Conservation (phyloP, 2,329 filamentous ascomycete species). For the Cercospora zeina region DNA sequence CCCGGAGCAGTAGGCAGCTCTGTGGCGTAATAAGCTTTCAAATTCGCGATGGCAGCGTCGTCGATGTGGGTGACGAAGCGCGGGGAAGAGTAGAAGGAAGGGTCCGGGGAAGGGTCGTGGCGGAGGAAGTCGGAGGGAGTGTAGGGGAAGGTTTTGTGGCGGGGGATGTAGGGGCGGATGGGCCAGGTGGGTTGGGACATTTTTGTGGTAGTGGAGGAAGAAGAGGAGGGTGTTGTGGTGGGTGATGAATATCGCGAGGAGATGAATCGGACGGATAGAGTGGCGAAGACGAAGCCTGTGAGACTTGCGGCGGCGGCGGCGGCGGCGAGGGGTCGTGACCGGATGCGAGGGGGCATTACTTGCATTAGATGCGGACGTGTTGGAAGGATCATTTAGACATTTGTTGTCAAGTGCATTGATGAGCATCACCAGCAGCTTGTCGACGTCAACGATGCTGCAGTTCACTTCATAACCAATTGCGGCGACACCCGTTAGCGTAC, state of each 20-base stretch:
- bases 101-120: conserved; percentile 42
- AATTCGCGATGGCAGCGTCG: conserved; percentile 48
- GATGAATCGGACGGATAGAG: conserved; percentile 7
- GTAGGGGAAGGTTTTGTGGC: conserved; percentile 42
- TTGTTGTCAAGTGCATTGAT: neutral
- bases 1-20: conserved; percentile 45
- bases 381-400: neutral
- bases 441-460: neutral
- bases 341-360: conserved; percentile 19
- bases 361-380: conserved; percentile 9
- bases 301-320: conserved; percentile 11
- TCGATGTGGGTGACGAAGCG: conserved; percentile 58
- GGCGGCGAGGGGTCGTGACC: conserved; percentile 20
- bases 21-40: conserved; percentile 51
- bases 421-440: neutral
- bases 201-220: neutral
- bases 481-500: neutral
- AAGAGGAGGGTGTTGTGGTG: neutral
- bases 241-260: neutral
- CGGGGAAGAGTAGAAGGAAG: conserved; percentile 46
- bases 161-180: conserved; percentile 34
- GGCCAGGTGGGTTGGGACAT: conserved; percentile 24
- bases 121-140: conserved; percentile 44
- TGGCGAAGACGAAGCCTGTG: conserved; percentile 24
- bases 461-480: neutral